phyloP scores from a whole-genome alignment of 2,329 filamentous ascomycete species.

The Podosphaera aphanis region DNA sequence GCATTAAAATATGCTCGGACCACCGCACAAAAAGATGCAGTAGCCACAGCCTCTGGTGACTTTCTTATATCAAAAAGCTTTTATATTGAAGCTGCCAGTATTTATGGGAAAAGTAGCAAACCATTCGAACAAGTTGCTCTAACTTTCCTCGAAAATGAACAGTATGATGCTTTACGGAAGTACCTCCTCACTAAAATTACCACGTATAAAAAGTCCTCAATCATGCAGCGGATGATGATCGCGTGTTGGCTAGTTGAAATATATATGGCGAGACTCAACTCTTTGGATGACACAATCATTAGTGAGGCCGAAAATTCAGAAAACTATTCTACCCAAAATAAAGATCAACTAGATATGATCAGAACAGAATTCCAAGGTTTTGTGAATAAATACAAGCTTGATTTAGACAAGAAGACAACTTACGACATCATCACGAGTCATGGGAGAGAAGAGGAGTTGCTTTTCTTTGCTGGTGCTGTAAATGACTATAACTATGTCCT shows the following conservation, averaged over 20 bases:
- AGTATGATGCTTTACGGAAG: constrained; percentile 73
- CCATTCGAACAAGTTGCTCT: constrained; percentile 90
- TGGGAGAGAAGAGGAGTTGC: constrained; percentile 73
- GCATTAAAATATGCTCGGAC: constrained; percentile 71
- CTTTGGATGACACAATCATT: constrained; percentile 78
- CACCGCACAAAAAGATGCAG: constrained; percentile 61
- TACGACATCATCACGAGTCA: constrained; percentile 95
- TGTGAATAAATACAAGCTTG: constrained; percentile 57
- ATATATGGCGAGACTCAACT: constrained; percentile 93
- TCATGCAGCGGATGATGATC: constrained; percentile 91
- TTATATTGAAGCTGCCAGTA: constrained; percentile 62
- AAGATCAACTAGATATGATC: constrained; percentile 45
- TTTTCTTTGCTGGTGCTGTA: constrained; percentile 72
- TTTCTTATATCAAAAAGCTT: constrained; percentile 60
- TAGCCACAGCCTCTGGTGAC: constrained; percentile 81
- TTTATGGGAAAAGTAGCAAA: constrained; percentile 91
- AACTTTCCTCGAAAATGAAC: constrained; percentile 68
- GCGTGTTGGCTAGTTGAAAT: constrained; percentile 87
- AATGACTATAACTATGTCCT: constrained; percentile 89
- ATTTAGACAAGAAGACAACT: constrained; percentile 73
- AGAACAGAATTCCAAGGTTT: constrained; percentile 75
- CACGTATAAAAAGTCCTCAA: constrained; percentile 55
- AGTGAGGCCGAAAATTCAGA: constrained; percentile 66
- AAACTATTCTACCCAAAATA: constrained; percentile 45
- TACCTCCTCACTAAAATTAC: constrained; percentile 71